Evolutionary conservation across 2,329 filamentous ascomycete genomes (phyloP).

Genomic region (Westerdykella sp.): DNA sequence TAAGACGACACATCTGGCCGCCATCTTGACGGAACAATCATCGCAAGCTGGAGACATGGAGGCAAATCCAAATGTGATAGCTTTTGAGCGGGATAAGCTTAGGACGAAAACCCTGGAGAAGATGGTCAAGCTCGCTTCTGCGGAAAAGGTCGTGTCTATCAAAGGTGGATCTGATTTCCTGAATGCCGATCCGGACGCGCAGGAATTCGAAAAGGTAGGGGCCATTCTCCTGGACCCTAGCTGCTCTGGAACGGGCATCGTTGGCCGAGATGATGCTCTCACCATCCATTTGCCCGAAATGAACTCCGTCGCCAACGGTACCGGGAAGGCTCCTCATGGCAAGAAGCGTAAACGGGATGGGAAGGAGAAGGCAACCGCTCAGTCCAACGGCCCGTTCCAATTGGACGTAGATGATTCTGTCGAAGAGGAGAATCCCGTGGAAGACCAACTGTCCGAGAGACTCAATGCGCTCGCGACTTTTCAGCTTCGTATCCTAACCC

Average conservation of each 20-base stretch:
- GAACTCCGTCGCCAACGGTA: slow-evolving; percentile 16
- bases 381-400: slow-evolving; percentile 11
- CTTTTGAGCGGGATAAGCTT: slow-evolving; percentile 69
- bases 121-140: slow-evolving; percentile 77
- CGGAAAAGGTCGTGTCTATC: slow-evolving; percentile 59
- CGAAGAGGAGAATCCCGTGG: slow-evolving; percentile 35
- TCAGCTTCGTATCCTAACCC: slow-evolving; percentile 73
- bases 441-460: slow-evolving; percentile 44
- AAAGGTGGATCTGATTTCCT: slow-evolving; percentile 76
- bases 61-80: slow-evolving; percentile 53
- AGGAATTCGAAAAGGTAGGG: slow-evolving; percentile 62
- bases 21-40: slow-evolving; percentile 53
- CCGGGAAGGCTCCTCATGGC: slow-evolving; percentile 12
- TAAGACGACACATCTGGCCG: slow-evolving; percentile 90
- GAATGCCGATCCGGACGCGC: slow-evolving; percentile 59
- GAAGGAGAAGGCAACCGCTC: slow-evolving; percentile 1
- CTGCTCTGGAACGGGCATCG: slow-evolving; percentile 92
- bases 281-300: slow-evolving; percentile 51
- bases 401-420: slow-evolving; percentile 25
- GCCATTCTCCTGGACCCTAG: slow-evolving; percentile 85
- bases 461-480: slow-evolving; percentile 71
- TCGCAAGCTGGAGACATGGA: slow-evolving; percentile 4
- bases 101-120: slow-evolving; percentile 71
- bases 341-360: slow-evolving; percentile 31
- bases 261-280: slow-evolving; percentile 74